These are phyloP conservation scores for Coemansia sp. DNA, from an alignment of 192 early-diverging fungal genomes.

Conservation along the genomic window DNA sequence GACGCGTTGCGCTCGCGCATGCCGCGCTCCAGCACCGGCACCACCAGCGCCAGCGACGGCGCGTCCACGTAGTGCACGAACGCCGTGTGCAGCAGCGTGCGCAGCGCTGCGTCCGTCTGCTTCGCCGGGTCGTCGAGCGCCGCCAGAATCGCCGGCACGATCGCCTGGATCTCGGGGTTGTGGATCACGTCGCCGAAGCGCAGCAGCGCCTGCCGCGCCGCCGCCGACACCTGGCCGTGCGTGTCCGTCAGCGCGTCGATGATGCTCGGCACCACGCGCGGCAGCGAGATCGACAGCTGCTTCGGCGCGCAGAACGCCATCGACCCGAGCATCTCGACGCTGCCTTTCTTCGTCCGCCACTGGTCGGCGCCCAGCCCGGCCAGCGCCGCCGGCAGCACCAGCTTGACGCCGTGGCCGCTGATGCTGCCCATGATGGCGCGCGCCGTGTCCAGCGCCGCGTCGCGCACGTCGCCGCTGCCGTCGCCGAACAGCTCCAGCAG, in stretches of 20 bases:
- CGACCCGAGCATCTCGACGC: conserved; percentile 88
- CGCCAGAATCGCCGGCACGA: conserved; percentile 84
- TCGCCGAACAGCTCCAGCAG: conserved; percentile 91
- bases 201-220: conserved; percentile 81
- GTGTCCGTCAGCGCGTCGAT: conserved; percentile 92
- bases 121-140: conserved; percentile 88
- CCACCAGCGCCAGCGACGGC: conserved; percentile 90
- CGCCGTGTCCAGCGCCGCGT: conserved; percentile 86
- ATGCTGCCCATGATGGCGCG: conserved; percentile 94
- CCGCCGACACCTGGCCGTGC: conserved; percentile 85
- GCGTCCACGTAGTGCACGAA: conserved; percentile 99
- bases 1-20: conserved; percentile 85
- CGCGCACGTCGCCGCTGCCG: conserved; percentile 77
- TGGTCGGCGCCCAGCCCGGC: conserved; percentile 84
- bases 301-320: conserved; percentile 98
- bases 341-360: conserved; percentile 98
- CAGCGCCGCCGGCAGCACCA: conserved; percentile 88
- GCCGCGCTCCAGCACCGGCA: conserved; percentile 93
- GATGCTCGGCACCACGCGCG: conserved; percentile 88
- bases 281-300: conserved; percentile 87
- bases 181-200: conserved; percentile 95
- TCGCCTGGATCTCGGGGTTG: conserved; percentile 94
- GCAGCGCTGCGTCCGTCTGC: conserved; percentile 81
- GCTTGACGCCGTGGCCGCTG: conserved; percentile 94
- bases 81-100: conserved; percentile 85